Conservation (phyloP, 495 filamentous ascomycete genomes). For the Xeromyces bisporus region DNA sequence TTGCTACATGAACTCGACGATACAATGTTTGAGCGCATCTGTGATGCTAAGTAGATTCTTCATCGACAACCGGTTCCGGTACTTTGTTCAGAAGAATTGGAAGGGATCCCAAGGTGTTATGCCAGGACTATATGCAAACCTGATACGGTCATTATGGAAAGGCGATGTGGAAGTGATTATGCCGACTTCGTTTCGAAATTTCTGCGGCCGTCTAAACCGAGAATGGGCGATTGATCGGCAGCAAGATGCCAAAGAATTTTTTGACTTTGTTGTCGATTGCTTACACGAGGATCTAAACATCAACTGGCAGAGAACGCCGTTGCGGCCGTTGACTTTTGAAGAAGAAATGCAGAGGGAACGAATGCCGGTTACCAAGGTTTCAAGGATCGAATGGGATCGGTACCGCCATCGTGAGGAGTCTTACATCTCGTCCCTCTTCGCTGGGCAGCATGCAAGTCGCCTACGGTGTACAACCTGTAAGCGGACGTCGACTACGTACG, state of each 20-base stretch:
- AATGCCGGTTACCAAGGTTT: slow-evolving; percentile 41
- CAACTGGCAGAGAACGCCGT: slow-evolving; percentile 39
- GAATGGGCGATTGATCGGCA: slow-evolving; percentile 48
- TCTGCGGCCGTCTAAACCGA: slow-evolving; percentile 38
- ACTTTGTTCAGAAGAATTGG: slow-evolving; percentile 43
- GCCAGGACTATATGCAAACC: slow-evolving; percentile 52
- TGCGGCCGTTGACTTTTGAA: slow-evolving; percentile 39
- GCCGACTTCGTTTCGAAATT: slow-evolving; percentile 36
- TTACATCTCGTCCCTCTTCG: slow-evolving; percentile 50
- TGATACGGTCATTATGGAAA: slow-evolving; percentile 59
- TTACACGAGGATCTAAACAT: slow-evolving; percentile 64
- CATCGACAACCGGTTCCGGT: slow-evolving; percentile 36
- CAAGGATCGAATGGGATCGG: slow-evolving; percentile 49
- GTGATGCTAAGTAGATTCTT: slow-evolving; percentile 55
- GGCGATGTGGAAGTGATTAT: slow-evolving; percentile 46
- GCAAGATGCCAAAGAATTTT: slow-evolving; percentile 68
- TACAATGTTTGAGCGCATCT: slow-evolving; percentile 72
- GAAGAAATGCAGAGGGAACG: slow-evolving; percentile 49
- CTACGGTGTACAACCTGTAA: slow-evolving; percentile 47
- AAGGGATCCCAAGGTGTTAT: slow-evolving; percentile 65
- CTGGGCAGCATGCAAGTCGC: slow-evolving; percentile 50
- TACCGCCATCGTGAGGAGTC: slow-evolving; percentile 53
- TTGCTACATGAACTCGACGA: slow-evolving; percentile 80
- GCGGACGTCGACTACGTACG: slow-evolving; percentile 53
- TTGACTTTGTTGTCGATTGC: slow-evolving; percentile 51